These are phyloP conservation scores for Aspergillus aculeatinus DNA, from an alignment of 2,329 filamentous ascomycete genomes.

Conservation along the genomic window DNA sequence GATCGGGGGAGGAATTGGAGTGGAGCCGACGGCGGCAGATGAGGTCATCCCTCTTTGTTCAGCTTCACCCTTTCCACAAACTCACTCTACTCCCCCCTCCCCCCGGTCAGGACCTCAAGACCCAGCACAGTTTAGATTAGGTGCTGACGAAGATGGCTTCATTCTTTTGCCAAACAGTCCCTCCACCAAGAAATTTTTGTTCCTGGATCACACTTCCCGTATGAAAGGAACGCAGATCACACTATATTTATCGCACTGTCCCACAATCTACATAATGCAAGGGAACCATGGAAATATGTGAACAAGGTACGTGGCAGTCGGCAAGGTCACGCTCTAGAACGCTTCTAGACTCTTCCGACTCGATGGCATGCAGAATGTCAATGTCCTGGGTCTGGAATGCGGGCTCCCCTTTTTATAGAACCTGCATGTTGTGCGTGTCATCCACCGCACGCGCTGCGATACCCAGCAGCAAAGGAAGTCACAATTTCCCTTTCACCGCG, in stretches of 20 bases:
- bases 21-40: slow-evolving; percentile 2
- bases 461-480: not conserved
- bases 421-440: too few species aligned
- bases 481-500: slow-evolving; percentile 32
- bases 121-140: not conserved
- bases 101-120: not conserved
- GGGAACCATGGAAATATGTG: not conserved
- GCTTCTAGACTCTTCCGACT: not conserved
- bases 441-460: too few species aligned
- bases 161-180: not conserved
- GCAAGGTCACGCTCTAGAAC: not conserved
- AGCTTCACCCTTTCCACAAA: not conserved
- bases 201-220: not conserved
- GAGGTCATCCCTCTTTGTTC: not conserved
- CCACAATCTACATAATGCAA: not conserved
- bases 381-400: not conserved
- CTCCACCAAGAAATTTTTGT: too few species aligned
- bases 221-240: not conserved
- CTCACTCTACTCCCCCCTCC: not conserved
- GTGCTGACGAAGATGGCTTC: not conserved
- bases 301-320: not conserved
- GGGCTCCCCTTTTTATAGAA: not conserved
- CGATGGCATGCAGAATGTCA: not conserved
- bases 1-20: not conserved
- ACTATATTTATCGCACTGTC: not conserved